A percentile compares a stretch with the other conserved stretches of the same genome.
Evolutionary conservation across 2,329 filamentous ascomycete species (phyloP).

Genomic region (Alternaria incomplexa): DNA sequence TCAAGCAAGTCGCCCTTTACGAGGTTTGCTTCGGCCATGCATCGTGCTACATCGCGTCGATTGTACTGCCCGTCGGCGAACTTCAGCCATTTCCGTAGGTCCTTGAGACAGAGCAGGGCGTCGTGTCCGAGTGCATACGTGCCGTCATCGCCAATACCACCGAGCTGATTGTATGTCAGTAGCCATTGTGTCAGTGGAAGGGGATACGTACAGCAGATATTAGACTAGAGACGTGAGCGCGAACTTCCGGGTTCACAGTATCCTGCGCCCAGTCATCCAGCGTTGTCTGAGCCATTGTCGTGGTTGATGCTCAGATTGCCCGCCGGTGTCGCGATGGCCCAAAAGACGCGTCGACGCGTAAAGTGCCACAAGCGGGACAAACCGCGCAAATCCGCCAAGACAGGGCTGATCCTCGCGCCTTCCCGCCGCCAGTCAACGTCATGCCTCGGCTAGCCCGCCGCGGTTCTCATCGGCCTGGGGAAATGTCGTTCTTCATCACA

Average conservation of each 20-base stretch:
- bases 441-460: constrained; percentile 28
- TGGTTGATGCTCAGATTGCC: constrained; percentile 29
- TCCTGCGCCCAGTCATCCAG: constrained; percentile 54
- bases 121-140: constrained; percentile 92
- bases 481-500: constrained; percentile 21
- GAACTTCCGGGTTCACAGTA: constrained; percentile 84
- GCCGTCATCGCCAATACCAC: constrained; percentile 81
- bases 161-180: constrained; percentile 66
- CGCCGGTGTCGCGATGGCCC: constrained; percentile 13
- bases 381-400: constrained; percentile 34
- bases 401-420: constrained; percentile 1
- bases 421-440: constrained; percentile 16
- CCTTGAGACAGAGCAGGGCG: constrained; percentile 86
- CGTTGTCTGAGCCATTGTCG: constrained; percentile 46
- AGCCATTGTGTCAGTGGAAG: background rate
- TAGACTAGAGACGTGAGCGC: constrained; percentile 90
- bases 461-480: constrained; percentile 34
- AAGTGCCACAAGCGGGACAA: constrained; percentile 28
- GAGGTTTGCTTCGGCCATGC: constrained; percentile 89
- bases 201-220: constrained; percentile 78
- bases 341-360: constrained; percentile 44
- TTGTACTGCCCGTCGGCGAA: constrained; percentile 93
- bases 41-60: constrained; percentile 92
- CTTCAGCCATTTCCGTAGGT: constrained; percentile 93
- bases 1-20: constrained; percentile 87